Conservation (phyloP, 768 basidiomycete species). For the Zangia roseola region DNA sequence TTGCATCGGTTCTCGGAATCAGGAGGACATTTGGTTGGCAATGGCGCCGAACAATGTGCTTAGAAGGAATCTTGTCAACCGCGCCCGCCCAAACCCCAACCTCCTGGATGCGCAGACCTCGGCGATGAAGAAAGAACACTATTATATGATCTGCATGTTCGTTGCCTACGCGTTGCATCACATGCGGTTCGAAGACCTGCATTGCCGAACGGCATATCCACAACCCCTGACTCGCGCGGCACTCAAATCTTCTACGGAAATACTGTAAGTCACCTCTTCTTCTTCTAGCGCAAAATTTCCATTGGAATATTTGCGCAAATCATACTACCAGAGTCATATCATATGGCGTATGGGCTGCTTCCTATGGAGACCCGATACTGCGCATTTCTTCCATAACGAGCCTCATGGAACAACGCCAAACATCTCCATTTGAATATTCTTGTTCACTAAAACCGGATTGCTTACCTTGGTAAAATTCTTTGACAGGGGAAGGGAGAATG, state of each 20-base stretch:
- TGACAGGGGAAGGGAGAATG: neutral
- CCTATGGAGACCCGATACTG: too few species aligned
- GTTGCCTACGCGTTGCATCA: neutral
- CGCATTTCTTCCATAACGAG: too few species aligned
- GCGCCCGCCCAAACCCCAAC: too few species aligned
- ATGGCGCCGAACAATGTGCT: neutral
- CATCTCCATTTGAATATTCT: too few species aligned
- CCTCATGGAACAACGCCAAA: too few species aligned
- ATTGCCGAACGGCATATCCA: neutral
- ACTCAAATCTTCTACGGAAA: neutral
- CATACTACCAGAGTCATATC: too few species aligned
- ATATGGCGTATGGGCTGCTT: too few species aligned
- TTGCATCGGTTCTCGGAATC: neutral
- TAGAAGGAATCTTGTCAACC: too few species aligned
- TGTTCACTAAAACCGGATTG: too few species aligned
- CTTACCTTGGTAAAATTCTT: neutral
- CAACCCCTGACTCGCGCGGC: neutral
- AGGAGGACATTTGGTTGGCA: neutral
- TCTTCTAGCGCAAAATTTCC: neutral
- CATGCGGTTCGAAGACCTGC: neutral
- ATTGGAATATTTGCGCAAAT: neutral
- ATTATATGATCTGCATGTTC: neutral
- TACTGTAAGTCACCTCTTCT: neutral
- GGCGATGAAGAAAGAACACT: too few species aligned
- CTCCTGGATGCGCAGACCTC: too few species aligned